Evolutionary conservation across 805 yeast genomes (phyloP).

Genomic region (Starmerella bacillaris): DNA sequence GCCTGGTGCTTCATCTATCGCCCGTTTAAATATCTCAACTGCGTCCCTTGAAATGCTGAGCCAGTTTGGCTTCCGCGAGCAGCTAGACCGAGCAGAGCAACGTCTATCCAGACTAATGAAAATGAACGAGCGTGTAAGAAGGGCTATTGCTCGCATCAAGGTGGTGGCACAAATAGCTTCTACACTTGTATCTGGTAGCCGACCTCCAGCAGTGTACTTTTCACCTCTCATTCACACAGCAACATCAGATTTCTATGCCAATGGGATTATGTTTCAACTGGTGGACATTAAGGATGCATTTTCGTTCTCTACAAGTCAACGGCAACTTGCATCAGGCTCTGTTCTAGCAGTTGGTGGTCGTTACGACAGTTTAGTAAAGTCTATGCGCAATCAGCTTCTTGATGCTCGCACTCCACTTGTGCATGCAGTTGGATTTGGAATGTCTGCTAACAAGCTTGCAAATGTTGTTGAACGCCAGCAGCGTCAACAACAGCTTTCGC

Average conservation of each 20-base stretch:
- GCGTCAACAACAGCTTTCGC: slow-evolving; percentile 21
- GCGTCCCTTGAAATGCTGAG: slow-evolving; percentile 70
- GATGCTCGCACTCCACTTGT: slow-evolving; percentile 22
- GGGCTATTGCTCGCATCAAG: slow-evolving; percentile 41
- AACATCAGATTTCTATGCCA: slow-evolving; percentile 41
- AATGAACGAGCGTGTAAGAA: slow-evolving; percentile 55
- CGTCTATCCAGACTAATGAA: slow-evolving; percentile 54
- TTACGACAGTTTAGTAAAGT: slow-evolving; percentile 55
- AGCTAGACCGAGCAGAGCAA: slow-evolving; percentile 42
- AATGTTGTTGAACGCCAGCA: slow-evolving; percentile 25
- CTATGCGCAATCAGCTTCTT: slow-evolving; percentile 41
- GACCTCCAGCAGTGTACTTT: slow-evolving; percentile 26
- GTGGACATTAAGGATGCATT: slow-evolving; percentile 30
- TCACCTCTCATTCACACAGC: slow-evolving; percentile 79
- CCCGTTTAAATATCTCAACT: slow-evolving; percentile 58
- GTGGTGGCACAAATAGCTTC: slow-evolving; percentile 36
- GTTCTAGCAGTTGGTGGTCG: slow-evolving; percentile 87
- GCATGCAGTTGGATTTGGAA: slow-evolving; percentile 73
- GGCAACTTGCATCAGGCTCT: slow-evolving; percentile 16
- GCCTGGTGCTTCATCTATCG: slow-evolving; percentile 35
- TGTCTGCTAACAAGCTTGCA: slow-evolving; percentile 52
- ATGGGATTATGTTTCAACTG: slow-evolving; percentile 79
- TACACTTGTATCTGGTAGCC: slow-evolving; percentile 26
- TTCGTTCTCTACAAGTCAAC: neutral
- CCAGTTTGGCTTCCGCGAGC: slow-evolving; percentile 56